Percentiles rank a stretch among this genome's conserved stretches.
Evolutionary conservation across 345 rosid genomes (phyloP).

Genomic region (Cardamine occulta): DNA sequence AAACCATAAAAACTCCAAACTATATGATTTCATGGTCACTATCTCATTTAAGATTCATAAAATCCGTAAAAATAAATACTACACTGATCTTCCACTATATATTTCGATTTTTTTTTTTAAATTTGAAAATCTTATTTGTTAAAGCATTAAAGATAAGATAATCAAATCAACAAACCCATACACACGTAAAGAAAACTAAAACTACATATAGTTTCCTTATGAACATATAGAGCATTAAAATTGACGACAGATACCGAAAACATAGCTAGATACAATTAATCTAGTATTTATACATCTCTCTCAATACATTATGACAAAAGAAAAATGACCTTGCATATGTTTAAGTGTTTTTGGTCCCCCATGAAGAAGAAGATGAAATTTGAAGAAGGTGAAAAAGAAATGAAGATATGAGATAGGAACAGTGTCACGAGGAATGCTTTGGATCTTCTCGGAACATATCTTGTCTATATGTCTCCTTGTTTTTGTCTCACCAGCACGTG

Average conservation of each 20-base stretch:
- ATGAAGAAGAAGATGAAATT: slow-evolving; percentile 38
- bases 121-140: background rate
- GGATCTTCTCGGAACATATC: slow-evolving; percentile 41
- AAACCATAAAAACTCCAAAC: background rate
- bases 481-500: slow-evolving; percentile 42
- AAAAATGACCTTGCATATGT: slow-evolving; percentile 29
- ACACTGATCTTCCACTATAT: background rate
- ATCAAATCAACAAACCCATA: slow-evolving; percentile 14
- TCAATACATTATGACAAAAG: slow-evolving; percentile 29
- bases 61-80: background rate
- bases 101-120: background rate
- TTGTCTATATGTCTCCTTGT: slow-evolving; percentile 38
- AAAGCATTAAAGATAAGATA: background rate
- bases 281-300: slow-evolving; percentile 27
- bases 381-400: slow-evolving; percentile 32
- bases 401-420: slow-evolving; percentile 37
- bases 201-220: background rate
- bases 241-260: slow-evolving; percentile 36
- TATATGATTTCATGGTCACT: background rate
- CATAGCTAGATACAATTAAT: slow-evolving; percentile 38
- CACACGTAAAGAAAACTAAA: background rate
- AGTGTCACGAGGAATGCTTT: slow-evolving; percentile 46
- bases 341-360: slow-evolving; percentile 46
- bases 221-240: slow-evolving; percentile 26
- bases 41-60: background rate